Evolutionary conservation across 176 grass and related monocot genomes (phyloP).

Genomic region (Oropetium thomaeum): DNA sequence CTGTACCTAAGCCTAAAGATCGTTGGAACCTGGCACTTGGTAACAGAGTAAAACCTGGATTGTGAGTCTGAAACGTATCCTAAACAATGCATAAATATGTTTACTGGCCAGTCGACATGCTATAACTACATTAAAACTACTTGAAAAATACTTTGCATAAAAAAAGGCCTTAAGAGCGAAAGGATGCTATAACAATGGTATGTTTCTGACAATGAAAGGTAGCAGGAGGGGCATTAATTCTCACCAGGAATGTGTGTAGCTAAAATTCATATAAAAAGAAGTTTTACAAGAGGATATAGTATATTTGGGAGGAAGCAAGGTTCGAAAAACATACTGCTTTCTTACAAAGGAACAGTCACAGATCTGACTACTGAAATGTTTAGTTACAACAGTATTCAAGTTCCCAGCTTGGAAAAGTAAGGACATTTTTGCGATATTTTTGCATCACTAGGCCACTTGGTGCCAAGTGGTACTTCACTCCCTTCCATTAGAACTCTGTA

Average conservation of each 20-base stretch:
- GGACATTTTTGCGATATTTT: background rate
- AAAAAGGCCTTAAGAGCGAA: too few species aligned
- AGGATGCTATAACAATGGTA: background rate
- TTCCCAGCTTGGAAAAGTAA: constrained; percentile 14
- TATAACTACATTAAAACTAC: background rate
- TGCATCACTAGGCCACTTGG: background rate
- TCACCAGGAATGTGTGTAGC: background rate
- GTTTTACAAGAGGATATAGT: background rate
- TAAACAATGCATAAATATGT: background rate
- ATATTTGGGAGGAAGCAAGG: background rate
- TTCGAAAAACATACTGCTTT: background rate
- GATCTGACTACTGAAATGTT: background rate
- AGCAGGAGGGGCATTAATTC: background rate
- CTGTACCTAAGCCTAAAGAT: background rate
- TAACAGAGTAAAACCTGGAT: background rate
- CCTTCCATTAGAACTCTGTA: background rate
- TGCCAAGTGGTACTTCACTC: background rate
- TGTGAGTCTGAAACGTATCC: background rate
- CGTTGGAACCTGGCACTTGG: background rate
- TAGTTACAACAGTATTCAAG: constrained; percentile 14
- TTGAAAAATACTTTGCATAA: too few species aligned
- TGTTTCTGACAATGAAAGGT: background rate
- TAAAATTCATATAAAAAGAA: constrained; percentile 3
- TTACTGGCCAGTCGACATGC: background rate
- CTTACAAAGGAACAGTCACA: background rate